phyloP scores from a whole-genome alignment of 148 eudicot genomes.

The Heliosperma pusillum region DNA sequence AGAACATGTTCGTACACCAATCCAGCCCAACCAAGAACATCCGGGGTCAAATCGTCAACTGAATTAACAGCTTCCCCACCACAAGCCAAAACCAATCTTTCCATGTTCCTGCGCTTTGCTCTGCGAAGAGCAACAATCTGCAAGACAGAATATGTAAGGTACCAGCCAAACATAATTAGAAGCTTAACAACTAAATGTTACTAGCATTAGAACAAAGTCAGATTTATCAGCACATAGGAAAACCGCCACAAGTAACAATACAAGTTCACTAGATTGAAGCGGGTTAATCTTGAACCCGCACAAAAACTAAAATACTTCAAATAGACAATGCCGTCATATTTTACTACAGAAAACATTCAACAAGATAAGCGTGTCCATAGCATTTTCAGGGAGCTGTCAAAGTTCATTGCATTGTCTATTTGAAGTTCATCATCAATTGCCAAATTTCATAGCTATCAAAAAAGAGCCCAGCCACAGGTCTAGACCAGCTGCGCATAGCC shows the following conservation, averaged over 20 bases:
- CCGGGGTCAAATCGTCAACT: slow-evolving; percentile 85
- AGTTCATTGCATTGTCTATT: not conserved
- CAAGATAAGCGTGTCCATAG: not conserved
- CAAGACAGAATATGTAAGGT: slow-evolving; percentile 8
- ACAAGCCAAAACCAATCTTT: slow-evolving; percentile 90
- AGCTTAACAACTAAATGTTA: not conserved
- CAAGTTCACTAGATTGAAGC: not conserved
- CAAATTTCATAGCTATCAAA: not conserved
- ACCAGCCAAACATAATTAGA: not conserved
- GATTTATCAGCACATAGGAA: not conserved
- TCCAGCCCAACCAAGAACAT: slow-evolving; percentile 98
- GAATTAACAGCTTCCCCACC: slow-evolving; percentile 97
- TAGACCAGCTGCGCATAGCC: not conserved
- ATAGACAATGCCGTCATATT: not conserved
- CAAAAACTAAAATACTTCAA: not conserved
- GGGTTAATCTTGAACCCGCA: not conserved
- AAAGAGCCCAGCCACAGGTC: not conserved
- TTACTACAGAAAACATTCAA: not conserved
- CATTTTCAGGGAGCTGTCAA: not conserved
- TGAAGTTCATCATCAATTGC: too few relatives aligned
- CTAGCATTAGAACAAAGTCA: too few relatives aligned
- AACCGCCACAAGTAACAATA: not conserved
- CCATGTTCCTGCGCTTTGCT: slow-evolving; percentile 97
- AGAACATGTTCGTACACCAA: slow-evolving; percentile 92
- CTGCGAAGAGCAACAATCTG: slow-evolving; percentile 89